Conservation (phyloP, 306 rosid species). For the Rosa persica region DNA sequence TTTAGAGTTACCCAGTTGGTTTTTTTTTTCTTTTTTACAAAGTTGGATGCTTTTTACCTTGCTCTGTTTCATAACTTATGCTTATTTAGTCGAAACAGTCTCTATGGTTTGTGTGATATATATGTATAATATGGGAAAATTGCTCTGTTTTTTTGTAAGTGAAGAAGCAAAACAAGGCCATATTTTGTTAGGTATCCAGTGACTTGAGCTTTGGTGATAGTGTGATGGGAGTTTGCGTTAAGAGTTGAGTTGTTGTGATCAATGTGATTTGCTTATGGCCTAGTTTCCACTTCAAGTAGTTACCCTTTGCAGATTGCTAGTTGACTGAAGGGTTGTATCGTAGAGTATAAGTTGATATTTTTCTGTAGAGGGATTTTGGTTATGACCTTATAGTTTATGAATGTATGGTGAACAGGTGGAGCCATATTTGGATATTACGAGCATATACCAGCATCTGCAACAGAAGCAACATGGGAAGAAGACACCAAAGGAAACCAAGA, state of each 20-base stretch:
- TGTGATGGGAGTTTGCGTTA: neutral
- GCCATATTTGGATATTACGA: slow-evolving; percentile 77
- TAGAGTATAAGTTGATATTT: neutral
- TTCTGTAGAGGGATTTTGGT: neutral
- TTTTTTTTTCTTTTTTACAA: neutral
- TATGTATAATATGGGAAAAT: neutral
- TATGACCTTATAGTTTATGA: no score
- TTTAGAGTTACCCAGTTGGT: neutral
- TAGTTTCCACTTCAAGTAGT: neutral
- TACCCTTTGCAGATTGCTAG: neutral
- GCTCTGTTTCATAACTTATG: neutral
- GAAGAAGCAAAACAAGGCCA: neutral
- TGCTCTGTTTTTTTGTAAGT: neutral
- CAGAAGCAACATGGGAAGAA: slow-evolving; percentile 60
- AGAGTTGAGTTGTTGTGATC: neutral
- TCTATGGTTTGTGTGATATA: neutral
- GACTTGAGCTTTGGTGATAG: neutral
- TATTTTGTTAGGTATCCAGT: no score
- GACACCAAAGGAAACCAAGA: slow-evolving; percentile 57
- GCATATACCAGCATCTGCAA: slow-evolving; percentile 61
- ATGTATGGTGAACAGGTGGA: slow-evolving; percentile 52
- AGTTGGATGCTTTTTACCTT: neutral
- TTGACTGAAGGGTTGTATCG: neutral
- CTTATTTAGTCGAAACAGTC: neutral
- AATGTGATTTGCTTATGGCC: neutral